Conservation (phyloP, 352 stramenopile species). For the Pythium grandisporangium region DNA sequence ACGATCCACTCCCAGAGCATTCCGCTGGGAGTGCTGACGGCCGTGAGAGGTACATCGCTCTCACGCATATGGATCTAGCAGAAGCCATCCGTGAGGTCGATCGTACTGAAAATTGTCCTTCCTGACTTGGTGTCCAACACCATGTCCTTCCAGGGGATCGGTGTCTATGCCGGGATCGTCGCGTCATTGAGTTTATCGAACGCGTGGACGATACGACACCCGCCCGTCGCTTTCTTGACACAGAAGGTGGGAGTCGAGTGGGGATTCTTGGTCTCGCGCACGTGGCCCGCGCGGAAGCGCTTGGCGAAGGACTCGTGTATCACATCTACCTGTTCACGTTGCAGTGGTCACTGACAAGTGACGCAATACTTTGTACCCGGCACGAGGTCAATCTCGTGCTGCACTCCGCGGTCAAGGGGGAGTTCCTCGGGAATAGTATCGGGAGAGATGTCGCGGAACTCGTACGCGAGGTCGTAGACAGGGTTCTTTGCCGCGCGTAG, state of each 20-base stretch:
- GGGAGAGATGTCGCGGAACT: constrained; percentile 3
- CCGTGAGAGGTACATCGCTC: constrained; percentile 4
- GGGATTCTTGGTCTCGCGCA: constrained; percentile 12
- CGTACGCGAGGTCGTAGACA: neutral
- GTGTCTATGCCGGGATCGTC: too few species aligned
- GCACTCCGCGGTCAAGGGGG: neutral
- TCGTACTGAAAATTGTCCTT: constrained; percentile 4
- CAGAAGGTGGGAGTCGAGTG: constrained; percentile 15
- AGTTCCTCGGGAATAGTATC: constrained; percentile 1
- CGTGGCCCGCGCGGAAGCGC: constrained; percentile 3
- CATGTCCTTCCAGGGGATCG: constrained; percentile 10
- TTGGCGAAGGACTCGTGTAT: constrained; percentile 11
- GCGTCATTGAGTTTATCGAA: constrained; percentile 15
- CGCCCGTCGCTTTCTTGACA: constrained; percentile 15
- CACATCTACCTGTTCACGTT: constrained; percentile 4
- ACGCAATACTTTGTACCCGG: constrained; percentile 5
- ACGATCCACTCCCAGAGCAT: constrained; percentile 19
- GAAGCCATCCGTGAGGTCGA: constrained; percentile 9
- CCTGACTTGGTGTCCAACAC: constrained; percentile 8
- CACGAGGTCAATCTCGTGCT: constrained; percentile 10
- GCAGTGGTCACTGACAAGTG: constrained; percentile 9
- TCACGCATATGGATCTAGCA: constrained; percentile 10
- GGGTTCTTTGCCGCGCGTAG: neutral
- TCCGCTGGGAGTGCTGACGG: constrained; percentile 8
- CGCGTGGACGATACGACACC: constrained; percentile 19